Base-by-base conservation (phyloP, 805 yeast species). In the Yamadazyma sp. region DNA sequence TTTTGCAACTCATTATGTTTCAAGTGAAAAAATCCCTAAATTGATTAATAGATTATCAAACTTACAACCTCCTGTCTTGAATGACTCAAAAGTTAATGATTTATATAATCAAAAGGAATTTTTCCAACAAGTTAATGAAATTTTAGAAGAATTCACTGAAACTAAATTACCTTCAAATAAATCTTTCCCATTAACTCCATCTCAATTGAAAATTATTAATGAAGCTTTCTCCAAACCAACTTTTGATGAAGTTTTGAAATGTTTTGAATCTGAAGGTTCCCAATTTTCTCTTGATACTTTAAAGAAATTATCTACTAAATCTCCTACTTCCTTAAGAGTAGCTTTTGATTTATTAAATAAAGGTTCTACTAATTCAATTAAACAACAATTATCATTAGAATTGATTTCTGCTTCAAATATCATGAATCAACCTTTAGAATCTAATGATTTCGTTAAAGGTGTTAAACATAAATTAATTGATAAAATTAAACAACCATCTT, bases 1-100 rank as follows among this genome's bases (percentile, higher is more conserved):
- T 21, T 73, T 83, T 45, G 95, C 96, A 26, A 87, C 98, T 10
- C 98, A 93, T 57, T 93, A 79, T 53, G 82, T 91, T 19, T 80
- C 86, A 12, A 69, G 82, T 22, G 75, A 70, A 40, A 75, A 82
- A 45, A 55, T 88, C 32, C 71, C 70, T 1, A 80, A 75, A 17
- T 70, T 91, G 47, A 72, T 75, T 43, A 69, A 69, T 33, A 76
- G 95, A 44, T 70, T 91, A 41, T 70, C 83, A 7, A 79, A 74
- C 49, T 65, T 86, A 42, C 76, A 74, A 39, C 65, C 70, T 13
- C 68, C 71, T 3, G 48, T 53, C 19, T 44, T 54, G 34, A 56
- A 61, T 38, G 62, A 58, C 29, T 49, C 52, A 23, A 52, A 52
- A 23, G 48, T 61, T 15, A 43, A 40, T 8, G 43, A 36, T 6